phyloP scores from a whole-genome alignment of 306 rosid genomes.

The Cicer bijugum region DNA sequence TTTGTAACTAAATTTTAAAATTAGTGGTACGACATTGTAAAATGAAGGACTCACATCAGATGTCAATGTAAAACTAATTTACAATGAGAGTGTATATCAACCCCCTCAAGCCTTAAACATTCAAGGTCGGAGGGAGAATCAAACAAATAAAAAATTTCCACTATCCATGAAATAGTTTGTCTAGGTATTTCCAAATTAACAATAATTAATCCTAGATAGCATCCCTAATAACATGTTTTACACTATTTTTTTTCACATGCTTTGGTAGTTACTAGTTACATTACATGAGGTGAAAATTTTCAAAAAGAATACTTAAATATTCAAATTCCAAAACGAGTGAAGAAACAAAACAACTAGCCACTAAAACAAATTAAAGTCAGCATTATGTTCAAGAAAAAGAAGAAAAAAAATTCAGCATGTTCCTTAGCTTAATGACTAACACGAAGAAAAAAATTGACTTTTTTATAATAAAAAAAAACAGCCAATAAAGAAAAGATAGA shows the following conservation, averaged over 20 bases:
- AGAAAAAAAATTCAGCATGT: neutral
- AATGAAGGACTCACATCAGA: no score
- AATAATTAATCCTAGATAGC: slow-evolving; percentile 11
- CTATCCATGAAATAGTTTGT: neutral
- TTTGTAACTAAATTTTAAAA: no score
- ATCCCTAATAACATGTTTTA: slow-evolving; percentile 24
- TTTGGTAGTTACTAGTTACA: neutral
- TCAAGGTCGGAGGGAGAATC: neutral
- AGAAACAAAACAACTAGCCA: slow-evolving; percentile 12
- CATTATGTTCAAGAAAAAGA: neutral
- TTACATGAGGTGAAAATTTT: neutral
- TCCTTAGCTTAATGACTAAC: neutral
- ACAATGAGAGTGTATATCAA: no score
- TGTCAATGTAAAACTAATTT: no score
- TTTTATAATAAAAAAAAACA: neutral
- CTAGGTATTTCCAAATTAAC: slow-evolving; percentile 1
- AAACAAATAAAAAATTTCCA: neutral
- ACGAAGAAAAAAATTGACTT: slow-evolving; percentile 2
- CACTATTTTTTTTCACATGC: neutral
- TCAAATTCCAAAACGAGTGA: slow-evolving; percentile 32
- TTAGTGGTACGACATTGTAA: no score
- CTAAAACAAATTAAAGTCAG: neutral
- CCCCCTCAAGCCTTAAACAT: neutral
- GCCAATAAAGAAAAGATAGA: slow-evolving; percentile 31
- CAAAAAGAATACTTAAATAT: neutral